A percentile compares a stretch with the other conserved stretches of the same genome.
These are phyloP conservation scores for Talaromyces sp. DNA, from an alignment of 2,329 filamentous ascomycete species.

Conservation along the genomic window DNA sequence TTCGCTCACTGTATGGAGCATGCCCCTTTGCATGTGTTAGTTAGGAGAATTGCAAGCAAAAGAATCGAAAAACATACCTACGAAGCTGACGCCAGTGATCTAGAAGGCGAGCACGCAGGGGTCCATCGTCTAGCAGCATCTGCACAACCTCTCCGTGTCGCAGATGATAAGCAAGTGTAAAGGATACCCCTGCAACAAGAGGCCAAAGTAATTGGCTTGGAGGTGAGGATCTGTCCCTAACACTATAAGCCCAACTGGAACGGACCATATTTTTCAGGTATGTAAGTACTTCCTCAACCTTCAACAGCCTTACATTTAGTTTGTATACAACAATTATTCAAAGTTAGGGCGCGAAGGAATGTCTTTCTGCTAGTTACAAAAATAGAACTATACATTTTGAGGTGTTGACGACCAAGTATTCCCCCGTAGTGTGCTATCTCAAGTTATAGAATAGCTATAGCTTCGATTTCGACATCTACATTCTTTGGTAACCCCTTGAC, in stretches of 20 bases:
- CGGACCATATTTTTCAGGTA: neutral
- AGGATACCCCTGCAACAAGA: too few species aligned
- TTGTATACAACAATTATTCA: neutral
- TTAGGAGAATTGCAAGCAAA: neutral
- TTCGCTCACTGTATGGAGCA: neutral
- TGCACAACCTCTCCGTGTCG: conserved; percentile 18
- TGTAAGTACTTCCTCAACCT: neutral
- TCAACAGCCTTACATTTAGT: neutral
- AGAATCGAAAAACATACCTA: neutral
- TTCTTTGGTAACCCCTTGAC: neutral
- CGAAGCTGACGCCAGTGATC: neutral
- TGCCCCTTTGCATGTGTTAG: neutral
- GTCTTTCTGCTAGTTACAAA: neutral
- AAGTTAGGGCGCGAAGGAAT: neutral
- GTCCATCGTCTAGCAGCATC: conserved; percentile 21
- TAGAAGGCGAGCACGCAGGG: neutral
- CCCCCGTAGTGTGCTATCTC: neutral
- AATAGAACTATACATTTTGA: neutral
- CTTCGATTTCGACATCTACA: neutral
- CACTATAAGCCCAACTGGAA: neutral
- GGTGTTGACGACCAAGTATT: neutral
- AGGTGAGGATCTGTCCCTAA: neutral
- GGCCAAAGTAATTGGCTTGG: neutral
- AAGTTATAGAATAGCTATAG: neutral
- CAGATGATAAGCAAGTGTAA: neutral